phyloP scores from a whole-genome alignment of 805 yeast genomes.

The Spathaspora girioi region DNA sequence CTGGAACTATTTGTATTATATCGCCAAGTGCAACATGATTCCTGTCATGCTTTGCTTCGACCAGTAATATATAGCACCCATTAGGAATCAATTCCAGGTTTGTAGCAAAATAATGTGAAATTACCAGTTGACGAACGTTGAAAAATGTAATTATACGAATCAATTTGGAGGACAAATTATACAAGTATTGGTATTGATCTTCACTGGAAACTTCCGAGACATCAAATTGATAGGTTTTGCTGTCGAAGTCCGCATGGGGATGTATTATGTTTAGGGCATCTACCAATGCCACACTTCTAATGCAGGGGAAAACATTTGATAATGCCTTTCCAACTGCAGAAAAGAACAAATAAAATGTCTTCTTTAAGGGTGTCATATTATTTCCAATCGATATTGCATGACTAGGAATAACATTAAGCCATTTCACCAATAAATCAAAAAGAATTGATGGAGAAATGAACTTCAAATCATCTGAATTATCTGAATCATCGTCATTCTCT shows the following conservation, averaged over 20 bases:
- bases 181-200: constrained; percentile 19
- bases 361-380: constrained; percentile 24
- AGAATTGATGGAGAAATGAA: constrained; percentile 26
- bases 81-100: constrained; percentile 14
- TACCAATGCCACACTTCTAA: constrained; percentile 29
- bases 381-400: constrained; percentile 27
- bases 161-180: constrained; percentile 20
- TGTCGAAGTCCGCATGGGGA: constrained; percentile 28
- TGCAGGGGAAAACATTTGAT: constrained; percentile 28
- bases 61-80: constrained; percentile 9
- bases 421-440: constrained; percentile 30
- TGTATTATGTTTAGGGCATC: constrained; percentile 32
- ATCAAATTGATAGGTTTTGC: constrained; percentile 14
- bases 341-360: constrained; percentile 31
- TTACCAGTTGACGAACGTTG: constrained; percentile 21
- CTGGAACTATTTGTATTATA: constrained; percentile 12
- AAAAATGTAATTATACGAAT: constrained; percentile 30
- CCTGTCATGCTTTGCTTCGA: constrained; percentile 7
- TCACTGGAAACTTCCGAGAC: constrained; percentile 11
- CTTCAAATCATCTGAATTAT: constrained; percentile 14
- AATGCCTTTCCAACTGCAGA: constrained; percentile 32
- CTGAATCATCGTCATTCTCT: constrained; percentile 5
- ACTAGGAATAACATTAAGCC: constrained; percentile 34
- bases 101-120: constrained; percentile 14
- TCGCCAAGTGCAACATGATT: constrained; percentile 9